Base-by-base conservation (phyloP, 1,284 basidiomycete genomes). In the Pholiota adiposa region DNA sequence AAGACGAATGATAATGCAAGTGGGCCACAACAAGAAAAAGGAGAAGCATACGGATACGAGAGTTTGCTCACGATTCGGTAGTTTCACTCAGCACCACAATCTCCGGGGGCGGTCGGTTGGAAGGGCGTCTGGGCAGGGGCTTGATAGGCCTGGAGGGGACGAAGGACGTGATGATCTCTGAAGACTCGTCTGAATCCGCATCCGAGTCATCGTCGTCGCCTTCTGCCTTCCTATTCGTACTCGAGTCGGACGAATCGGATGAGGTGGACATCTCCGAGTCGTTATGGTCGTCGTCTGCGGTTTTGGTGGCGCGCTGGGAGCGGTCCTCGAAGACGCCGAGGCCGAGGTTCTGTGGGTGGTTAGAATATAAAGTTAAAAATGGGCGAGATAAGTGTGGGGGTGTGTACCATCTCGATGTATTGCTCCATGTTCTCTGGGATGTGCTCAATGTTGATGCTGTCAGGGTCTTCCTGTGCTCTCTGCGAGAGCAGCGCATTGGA, bases 381-480 rank as follows among this genome's bases (percentile, higher is more conserved):
- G 48, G 21, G 33, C 36, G 46, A 53, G 27, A 43, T 14, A 23
- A 48, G 41, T 69, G 34, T 46, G 31, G 19, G 23, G 33, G 34
- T 16, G 64, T 82, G 55, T 54, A 86, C 88, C 88, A 90, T 89
- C 67, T 89, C 82, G 61, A 90, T 87, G 67, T 87, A 84, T 58
- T 72, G 77, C 12, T 77, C 75, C 56, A 77, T 76, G 25, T 76
- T 75, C 21, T 78, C 75, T 7, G 72, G 69, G 19, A 89, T 64
- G 55, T 85, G 79, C 69, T 90, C 89, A 43, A 90, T 88, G 65
- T 90, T 83, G 21, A 89, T 75, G 63, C 84, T 86, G 16, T 70
- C 69, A 0, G 86, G 85, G 60, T 86, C 79, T 40, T 73, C 70
- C 58, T 79, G 72, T 5, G 73, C 74, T 27, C 75, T 74, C 36